phyloP scores from a whole-genome alignment of 164 flowering plant species.

The Tinospora cordifolia region DNA sequence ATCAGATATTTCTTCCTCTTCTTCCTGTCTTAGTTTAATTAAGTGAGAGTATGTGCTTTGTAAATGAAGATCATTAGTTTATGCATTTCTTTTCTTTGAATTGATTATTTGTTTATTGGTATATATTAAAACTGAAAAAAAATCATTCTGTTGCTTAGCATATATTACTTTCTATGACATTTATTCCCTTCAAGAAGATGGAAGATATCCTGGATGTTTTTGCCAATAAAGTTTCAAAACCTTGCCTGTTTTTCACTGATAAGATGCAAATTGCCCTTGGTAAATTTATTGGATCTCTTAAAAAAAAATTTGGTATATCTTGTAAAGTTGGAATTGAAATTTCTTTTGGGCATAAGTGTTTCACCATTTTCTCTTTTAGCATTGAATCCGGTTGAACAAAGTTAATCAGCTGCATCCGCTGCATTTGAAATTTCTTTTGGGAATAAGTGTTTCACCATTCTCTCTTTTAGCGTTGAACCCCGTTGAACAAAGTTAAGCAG shows the following conservation, averaged over 20 bases:
- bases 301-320: background rate
- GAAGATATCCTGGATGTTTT: slow-evolving; percentile 81
- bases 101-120: background rate
- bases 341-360: background rate
- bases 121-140: background rate
- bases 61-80: too few relatives aligned
- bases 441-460: too few relatives aligned
- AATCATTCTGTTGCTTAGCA: background rate
- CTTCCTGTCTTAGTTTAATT: too few relatives aligned
- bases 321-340: background rate
- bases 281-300: slow-evolving; percentile 24
- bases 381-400: too few relatives aligned
- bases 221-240: slow-evolving; percentile 82
- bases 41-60: too few relatives aligned
- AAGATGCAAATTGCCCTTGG: slow-evolving; percentile 97
- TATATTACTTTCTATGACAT: slow-evolving; percentile 1
- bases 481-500: too few relatives aligned
- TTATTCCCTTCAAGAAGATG: slow-evolving; percentile 48
- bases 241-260: slow-evolving; percentile 77
- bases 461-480: too few relatives aligned
- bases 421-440: too few relatives aligned
- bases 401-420: too few relatives aligned
- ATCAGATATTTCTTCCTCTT: too few relatives aligned
- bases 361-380: too few relatives aligned
- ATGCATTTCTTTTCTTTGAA: too few relatives aligned